Base-by-base conservation (phyloP, 1,284 basidiomycete genomes). In the Pseudozyma sp. region DNA sequence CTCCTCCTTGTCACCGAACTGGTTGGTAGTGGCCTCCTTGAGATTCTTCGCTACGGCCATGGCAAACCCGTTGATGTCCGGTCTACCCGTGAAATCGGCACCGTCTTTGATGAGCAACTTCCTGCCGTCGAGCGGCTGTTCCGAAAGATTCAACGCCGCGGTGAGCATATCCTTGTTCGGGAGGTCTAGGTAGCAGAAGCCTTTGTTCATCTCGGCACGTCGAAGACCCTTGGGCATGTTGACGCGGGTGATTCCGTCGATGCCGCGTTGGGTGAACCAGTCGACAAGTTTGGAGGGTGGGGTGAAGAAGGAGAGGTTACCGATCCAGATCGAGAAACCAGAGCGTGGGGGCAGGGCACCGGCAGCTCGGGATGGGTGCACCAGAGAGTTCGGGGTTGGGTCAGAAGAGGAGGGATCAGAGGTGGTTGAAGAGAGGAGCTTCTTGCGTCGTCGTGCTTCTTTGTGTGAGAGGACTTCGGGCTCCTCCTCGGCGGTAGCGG, bases 161-260 rank as follows among this genome's bases (percentile, higher is more conserved):
- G 85, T 84, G 79, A 95, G 92, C 17, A 89, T 90, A 34, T 93
- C 92, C 1, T 88, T 86, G 1, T 90, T 90, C 2, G 90, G 89
- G 84, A 99, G 94, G 86, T 99, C 96, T 66, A 97, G 90, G 86
- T 98, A 98, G 30, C 95, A 96, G 84, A 94, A 99, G 39, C 95
- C 97, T 4, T 39, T 49, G 84, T 87, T 88, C 69, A 86, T 81
- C 11, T 87, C 86, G 51, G 81, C 84, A 8, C 82, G 78, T 6
- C 86, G 81, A 3, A 56, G 47, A 72, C 85, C 86, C 69, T 85
- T 86, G 5, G 88, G 88, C 84, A 89, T 85, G 78, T 88, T 86
- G 53, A 89, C 85, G 33, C 88, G 81, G 7, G 86, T 87, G n/a
- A 89, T 85, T 5, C 84, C 84, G 51, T 77, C 71, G 35, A 84